Evolutionary conservation across 306 rosid species (phyloP), one percentile per base, ranked within the genome.

Genomic region (Neltuma alba): DNA sequence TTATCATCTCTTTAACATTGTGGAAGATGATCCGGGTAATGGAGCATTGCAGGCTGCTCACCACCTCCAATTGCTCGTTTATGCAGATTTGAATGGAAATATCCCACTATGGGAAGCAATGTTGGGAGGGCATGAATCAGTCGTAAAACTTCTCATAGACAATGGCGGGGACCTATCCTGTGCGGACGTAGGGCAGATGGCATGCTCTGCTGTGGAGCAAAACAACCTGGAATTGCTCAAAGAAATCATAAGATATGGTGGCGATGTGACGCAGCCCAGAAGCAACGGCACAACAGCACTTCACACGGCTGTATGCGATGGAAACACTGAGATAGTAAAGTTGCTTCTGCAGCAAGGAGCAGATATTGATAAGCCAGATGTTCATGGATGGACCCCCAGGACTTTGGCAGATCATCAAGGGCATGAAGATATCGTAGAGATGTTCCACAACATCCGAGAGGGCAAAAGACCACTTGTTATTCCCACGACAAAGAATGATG

Each of bases 21-120:
- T 44, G 50, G 18, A 10, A 41, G 45, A 9, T 1, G 2, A 8
- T 41, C 13, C 45, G 2, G 45, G 45, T 41, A 10, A 41, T 9
- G 45, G 45, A 41, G 14, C 45, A 41, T 41, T 9, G 13, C 9
- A 33, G 45, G 45, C 6, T 9, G 0, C 13, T 2, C 12, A 41
- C 45, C 31, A 58, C 45, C 61, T 25, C 57, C 21, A 28, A 69
- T 54, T 73, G 70, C 54, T 66, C 62, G 30, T 47, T 71, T 80
- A 48, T 73, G 37, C 88, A 90, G 97, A 92, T 87, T 37, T 27
- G 6, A 85, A 85, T 23, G 97, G 92, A 83, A 92, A 13, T 80
- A 60, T 77, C 60, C 91, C 97, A 37, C 64, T 92, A 34, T 83
- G 86, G 83, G 93, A 87, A 87, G 92, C 94, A 72, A 84, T 84